These are phyloP conservation scores for Cucurbita maxima DNA, from an alignment of 306 rosid species.

Conservation along the genomic window DNA sequence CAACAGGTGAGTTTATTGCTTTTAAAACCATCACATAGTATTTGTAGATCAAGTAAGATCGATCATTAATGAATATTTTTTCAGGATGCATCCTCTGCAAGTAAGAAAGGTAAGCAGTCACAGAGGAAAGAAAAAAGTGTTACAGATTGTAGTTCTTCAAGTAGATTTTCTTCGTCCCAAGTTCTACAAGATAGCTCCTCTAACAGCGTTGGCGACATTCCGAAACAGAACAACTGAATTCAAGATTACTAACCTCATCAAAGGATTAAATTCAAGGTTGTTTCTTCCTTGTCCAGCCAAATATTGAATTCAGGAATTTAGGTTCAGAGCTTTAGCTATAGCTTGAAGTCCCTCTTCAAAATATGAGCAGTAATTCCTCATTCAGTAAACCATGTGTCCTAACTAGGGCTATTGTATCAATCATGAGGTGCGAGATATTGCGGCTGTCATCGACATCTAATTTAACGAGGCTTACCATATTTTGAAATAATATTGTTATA, in stretches of 20 bases:
- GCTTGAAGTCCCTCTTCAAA: background rate
- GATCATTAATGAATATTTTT: background rate
- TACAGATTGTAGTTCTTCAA: slow-evolving; percentile 48
- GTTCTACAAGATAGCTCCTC: slow-evolving; percentile 66
- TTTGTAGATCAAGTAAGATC: background rate
- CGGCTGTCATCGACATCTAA: background rate
- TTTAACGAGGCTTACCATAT: background rate
- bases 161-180: slow-evolving; percentile 51
- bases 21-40: slow-evolving; percentile 1
- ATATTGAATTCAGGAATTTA: background rate
- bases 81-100: slow-evolving; percentile 45
- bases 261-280: background rate
- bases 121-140: slow-evolving; percentile 32
- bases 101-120: slow-evolving; percentile 53
- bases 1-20: slow-evolving; percentile 32
- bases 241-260: background rate
- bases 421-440: background rate
- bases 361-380: background rate
- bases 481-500: background rate
- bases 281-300: background rate
- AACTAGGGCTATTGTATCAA: background rate
- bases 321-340: background rate
- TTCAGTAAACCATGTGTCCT: background rate
- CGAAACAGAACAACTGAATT: slow-evolving; percentile 32
- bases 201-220: slow-evolving; percentile 48